A percentile compares a stretch with the other conserved stretches of the same genome.
Evolutionary conservation across 257 asterid species (phyloP).

Genomic region (Przewalskia tangutica): DNA sequence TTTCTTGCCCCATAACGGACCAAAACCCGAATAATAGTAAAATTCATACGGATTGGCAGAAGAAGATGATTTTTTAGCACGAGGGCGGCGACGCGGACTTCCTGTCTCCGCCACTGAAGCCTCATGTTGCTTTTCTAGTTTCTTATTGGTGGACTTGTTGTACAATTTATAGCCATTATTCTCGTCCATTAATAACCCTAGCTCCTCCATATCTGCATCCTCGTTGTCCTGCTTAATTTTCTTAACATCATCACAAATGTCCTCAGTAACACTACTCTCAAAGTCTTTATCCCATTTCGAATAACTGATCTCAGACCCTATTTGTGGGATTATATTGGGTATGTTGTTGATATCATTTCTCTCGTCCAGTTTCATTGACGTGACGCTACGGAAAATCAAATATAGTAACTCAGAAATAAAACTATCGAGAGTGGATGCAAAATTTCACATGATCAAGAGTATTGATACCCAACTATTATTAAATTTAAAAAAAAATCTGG

Average conservation of each 20-base stretch:
- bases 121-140: not conserved
- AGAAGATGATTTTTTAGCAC: slow-evolving; percentile 20
- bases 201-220: not conserved
- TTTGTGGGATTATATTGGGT: too few species aligned
- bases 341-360: not conserved
- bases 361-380: slow-evolving; percentile 1
- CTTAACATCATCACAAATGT: not conserved
- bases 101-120: not conserved
- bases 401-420: not conserved
- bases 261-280: not conserved
- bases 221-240: not conserved
- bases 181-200: not conserved
- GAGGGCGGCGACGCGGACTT: slow-evolving; percentile 17
- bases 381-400: slow-evolving; percentile 9
- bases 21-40: slow-evolving; percentile 70
- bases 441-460: slow-evolving; percentile 1
- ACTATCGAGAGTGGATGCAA: not conserved
- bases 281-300: slow-evolving; percentile 16
- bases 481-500: slow-evolving; percentile 2
- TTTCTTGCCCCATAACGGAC: slow-evolving; percentile 61
- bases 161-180: not conserved
- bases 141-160: slow-evolving; percentile 11
- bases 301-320: not conserved
- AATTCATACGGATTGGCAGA: slow-evolving; percentile 36
- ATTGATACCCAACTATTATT: slow-evolving; percentile 5